Base-by-base conservation (phyloP, 2,329 filamentous ascomycete species). In the Orbilia oligospora region DNA sequence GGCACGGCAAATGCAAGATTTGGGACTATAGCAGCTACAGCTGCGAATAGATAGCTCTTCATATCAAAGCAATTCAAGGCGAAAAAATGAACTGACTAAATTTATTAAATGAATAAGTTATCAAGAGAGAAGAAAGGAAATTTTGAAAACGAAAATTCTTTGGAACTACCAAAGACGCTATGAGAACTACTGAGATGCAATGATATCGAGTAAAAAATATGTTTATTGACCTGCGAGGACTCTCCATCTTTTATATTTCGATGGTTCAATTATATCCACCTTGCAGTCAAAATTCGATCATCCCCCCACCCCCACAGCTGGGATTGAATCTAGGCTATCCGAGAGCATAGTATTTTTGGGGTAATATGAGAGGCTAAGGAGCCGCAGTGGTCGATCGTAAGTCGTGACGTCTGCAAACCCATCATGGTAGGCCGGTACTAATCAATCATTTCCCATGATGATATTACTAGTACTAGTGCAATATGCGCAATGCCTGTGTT, bases 311-410 rank as follows among this genome's bases (percentile, higher is more conserved):
- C 41, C 5, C 5, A 38, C 10, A 24, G 20, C n/a, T 14, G 12
- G 12, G 9, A 8, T 20, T 14, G 30, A 58, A 22, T 8, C n/a
- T 44, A 44, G 55, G 30, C 12, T 14, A 41, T 58, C 20, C 24
- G 5, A 36, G 12, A 14, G 5, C 10, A 9, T 30, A 6, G 6
- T 44, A 61, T 44, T 27, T 61, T 27, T 44, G 20, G 55, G 3
- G 44, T 36, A 61, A n/a, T 27, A 8, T 20, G 9, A n/a, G 44
- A 63, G 22, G n/a, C 20, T 51, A n/a, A 3, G 56, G 56, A 63
- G 46, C 56, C 68, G 68, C 68, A 71, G 68, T 48, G 1, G 68
- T 48, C 56, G 68, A 55, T 71, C 68, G 68, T 65, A 71, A 71
- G 30, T 53, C 22, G 68, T 71, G 68, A 71, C 68, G 68, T 71